Evolutionary conservation across 805 yeast species (phyloP).

Genomic region (Candida tibetensis): DNA sequence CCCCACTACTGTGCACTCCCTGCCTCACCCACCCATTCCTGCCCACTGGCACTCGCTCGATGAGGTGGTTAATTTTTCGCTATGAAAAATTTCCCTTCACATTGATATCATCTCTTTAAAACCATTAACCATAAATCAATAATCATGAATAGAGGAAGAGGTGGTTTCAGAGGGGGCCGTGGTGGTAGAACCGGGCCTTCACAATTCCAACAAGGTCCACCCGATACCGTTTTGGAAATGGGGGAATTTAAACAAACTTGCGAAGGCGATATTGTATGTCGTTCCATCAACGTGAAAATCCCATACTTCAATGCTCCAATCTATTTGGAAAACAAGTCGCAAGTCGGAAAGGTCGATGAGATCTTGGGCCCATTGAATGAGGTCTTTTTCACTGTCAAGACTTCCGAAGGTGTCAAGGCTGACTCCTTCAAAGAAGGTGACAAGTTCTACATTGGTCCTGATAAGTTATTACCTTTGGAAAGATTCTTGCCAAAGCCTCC

Average conservation of each 20-base stretch:
- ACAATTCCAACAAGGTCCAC: constrained; percentile 85
- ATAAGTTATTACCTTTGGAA: constrained; percentile 91
- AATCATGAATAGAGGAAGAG: constrained; percentile 66
- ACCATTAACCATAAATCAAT: constrained; percentile 2
- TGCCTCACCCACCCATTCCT: too few relatives aligned
- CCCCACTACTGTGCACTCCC: too few relatives aligned
- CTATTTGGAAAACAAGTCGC: constrained; percentile 92
- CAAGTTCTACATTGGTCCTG: constrained; percentile 92
- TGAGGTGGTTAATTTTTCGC: constrained; percentile 7
- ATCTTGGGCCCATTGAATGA: constrained; percentile 96
- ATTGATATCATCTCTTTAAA: constrained; percentile 1
- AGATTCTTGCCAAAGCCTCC: constrained; percentile 97
- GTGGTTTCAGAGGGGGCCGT: constrained; percentile 65
- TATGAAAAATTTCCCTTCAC: constrained; percentile 9
- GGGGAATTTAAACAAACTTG: constrained; percentile 89
- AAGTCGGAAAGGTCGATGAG: constrained; percentile 97
- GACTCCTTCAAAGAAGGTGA: constrained; percentile 92
- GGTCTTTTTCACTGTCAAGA: constrained; percentile 95
- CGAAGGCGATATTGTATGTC: constrained; percentile 96
- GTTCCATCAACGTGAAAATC: constrained; percentile 87
- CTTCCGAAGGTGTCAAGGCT: constrained; percentile 95
- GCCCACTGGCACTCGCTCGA: constrained; percentile 5
- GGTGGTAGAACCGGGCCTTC: constrained; percentile 73
- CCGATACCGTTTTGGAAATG: constrained; percentile 92
- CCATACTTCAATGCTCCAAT: constrained; percentile 99